These are phyloP conservation scores for Misopates orontium DNA, from an alignment of 257 asterid genomes.

Conservation along the genomic window DNA sequence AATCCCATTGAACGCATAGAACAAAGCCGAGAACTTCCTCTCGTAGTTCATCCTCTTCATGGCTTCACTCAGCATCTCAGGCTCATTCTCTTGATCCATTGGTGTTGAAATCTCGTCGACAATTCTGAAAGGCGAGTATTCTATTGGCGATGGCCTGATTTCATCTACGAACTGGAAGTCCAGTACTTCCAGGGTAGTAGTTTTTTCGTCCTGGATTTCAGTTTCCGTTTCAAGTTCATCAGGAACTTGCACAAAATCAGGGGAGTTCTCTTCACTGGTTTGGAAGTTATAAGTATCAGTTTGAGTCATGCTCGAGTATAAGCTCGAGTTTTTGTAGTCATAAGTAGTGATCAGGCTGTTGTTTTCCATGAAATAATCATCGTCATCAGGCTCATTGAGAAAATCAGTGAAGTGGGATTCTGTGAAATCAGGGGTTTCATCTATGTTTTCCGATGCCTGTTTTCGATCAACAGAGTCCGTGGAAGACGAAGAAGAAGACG, in stretches of 20 bases:
- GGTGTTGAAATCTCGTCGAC: constrained; percentile 52
- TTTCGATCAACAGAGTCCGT: constrained; percentile 18
- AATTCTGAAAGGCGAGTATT: constrained; percentile 68
- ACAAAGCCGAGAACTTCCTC: constrained; percentile 73
- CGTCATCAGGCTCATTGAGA: constrained; percentile 50
- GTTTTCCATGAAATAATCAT: constrained; percentile 17
- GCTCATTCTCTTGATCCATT: constrained; percentile 37
- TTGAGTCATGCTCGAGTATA: constrained; percentile 16
- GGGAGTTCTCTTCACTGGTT: constrained; percentile 25
- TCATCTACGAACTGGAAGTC: constrained; percentile 75
- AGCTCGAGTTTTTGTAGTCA: constrained; percentile 19
- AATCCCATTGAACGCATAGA: constrained; percentile 77
- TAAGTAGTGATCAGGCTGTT: not conserved
- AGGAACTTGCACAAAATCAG: constrained; percentile 28
- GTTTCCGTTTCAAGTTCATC: constrained; percentile 32
- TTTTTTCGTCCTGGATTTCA: constrained; percentile 28
- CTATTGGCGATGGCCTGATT: constrained; percentile 37
- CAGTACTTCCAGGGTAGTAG: constrained; percentile 27
- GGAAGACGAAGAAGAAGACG: constrained; percentile 20
- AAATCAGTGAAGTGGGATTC: constrained; percentile 58
- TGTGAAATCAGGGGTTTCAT: constrained; percentile 34
- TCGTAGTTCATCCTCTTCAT: constrained; percentile 77
- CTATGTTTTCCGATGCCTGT: constrained; percentile 18
- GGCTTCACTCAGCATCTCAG: constrained; percentile 50
- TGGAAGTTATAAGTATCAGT: constrained; percentile 1